Base-by-base conservation (phyloP, 2,329 filamentous ascomycete genomes). In the Tolypocladium album region DNA sequence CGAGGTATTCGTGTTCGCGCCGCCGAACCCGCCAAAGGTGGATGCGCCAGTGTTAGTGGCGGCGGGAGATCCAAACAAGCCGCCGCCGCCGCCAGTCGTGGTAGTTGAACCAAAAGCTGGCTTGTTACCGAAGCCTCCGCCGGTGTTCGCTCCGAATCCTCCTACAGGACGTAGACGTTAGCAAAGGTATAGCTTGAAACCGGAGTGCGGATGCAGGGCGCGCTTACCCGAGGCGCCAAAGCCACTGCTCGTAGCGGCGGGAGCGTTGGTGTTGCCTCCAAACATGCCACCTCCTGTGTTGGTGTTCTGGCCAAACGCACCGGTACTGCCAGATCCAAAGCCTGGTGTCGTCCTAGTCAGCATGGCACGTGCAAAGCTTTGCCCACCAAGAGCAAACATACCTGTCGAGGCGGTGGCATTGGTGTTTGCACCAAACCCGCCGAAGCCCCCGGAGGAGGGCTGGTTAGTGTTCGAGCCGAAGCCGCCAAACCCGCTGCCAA, bases 391-490 rank as follows among this genome's bases (percentile, higher is more conserved):
- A 52, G 12, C 38, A 62, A 67, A 79, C 82, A 71, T 84, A 87
- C 84, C 82, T 74, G 79, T 69, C 63, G 70, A 73, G 59, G 73
- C 71, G 58, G 70, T 74, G 64, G 69, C 75, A 62, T 67, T 77
- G 62, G 69, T 75, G 61, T 71, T 76, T 59, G 74, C 58, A 45
- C 81, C 81, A 61, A 84, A 87, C 53, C 83, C 84, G 66, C 82
- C 82, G 72, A 88, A 88, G 27, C 75, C 77, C 57, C 64, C 67
- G 27, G 70, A 66, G 57, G 61, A 66, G 58, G 61, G 58, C 52
- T 68, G 62, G 55, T 67, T 64, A 50, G 81, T 84, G 64, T 79
- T 81, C 68, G 79, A 78, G 74, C 83, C 83, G 74, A 87, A 87
- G 77, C 82, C 81, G 60, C 78, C 78, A 61, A 75, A 75, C 68